Conservation (phyloP, 1,139 yeast species). For the Hansenula anomala region DNA sequence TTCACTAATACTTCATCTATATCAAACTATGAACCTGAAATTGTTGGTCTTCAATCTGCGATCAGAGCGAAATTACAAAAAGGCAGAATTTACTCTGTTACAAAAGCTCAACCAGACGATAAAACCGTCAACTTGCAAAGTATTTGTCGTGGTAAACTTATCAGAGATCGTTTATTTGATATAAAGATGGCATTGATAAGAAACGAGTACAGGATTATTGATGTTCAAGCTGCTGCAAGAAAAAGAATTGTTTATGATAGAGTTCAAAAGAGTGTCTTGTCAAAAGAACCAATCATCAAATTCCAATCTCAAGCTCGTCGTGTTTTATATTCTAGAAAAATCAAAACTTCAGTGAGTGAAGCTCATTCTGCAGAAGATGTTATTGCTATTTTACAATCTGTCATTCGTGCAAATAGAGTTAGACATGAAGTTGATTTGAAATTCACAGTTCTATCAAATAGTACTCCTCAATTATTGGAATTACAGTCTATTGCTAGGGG, state of each 20-base stretch:
- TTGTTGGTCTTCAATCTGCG: conserved; percentile 18
- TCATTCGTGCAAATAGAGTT: conserved; percentile 17
- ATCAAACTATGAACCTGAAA: conserved; percentile 7
- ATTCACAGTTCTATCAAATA: conserved; percentile 10
- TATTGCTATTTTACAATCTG: conserved; percentile 23
- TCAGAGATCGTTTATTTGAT: conserved; percentile 11
- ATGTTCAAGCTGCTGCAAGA: conserved; percentile 30
- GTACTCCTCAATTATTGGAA: conserved; percentile 19
- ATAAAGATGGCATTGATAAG: conserved; percentile 23
- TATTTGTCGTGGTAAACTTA: conserved; percentile 15
- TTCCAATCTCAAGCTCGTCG: conserved; percentile 19
- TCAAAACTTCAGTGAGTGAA: conserved; percentile 14
- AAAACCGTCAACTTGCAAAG: conserved; percentile 12
- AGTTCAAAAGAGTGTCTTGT: conserved; percentile 2
- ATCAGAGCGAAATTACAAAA: conserved; percentile 22
- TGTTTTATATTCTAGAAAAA: conserved; percentile 9
- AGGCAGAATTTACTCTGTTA: conserved; percentile 5
- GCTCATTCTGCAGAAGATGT: conserved; percentile 20
- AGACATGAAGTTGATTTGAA: conserved; percentile 15
- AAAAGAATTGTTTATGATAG: conserved; percentile 16
- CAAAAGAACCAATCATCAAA: conserved; percentile 10
- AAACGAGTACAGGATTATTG: conserved; percentile 25
- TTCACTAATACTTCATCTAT: conserved; percentile 5
- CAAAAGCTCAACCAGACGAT: conserved; percentile 10
- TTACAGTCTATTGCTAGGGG: conserved; percentile 55